phyloP scores from a whole-genome alignment of 768 basidiomycete genomes.

The Arthromyces matolae region DNA sequence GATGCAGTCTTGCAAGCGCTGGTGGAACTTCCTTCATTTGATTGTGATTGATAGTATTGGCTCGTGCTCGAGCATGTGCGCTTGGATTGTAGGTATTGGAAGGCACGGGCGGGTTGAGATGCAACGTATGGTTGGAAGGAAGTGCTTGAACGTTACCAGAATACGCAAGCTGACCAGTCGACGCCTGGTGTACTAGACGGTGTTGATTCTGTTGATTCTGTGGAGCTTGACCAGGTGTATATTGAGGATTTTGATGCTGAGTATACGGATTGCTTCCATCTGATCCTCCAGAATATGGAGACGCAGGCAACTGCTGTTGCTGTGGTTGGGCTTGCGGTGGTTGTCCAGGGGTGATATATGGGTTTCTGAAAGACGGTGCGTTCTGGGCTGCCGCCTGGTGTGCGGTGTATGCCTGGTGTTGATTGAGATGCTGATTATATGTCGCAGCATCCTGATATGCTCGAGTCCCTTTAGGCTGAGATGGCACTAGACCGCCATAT shows the following conservation, averaged over 20 bases:
- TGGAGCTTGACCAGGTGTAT: constrained; percentile 32
- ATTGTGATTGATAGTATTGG: constrained; percentile 90
- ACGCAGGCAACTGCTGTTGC: constrained; percentile 26
- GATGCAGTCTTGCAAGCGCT: constrained; percentile 83
- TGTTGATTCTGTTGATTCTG: constrained; percentile 33
- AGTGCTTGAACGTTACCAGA: constrained; percentile 33
- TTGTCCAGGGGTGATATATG: constrained; percentile 62
- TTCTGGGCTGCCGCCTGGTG: constrained; percentile 77
- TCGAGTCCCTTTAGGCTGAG: constrained; percentile 80
- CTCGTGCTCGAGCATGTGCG: constrained; percentile 65
- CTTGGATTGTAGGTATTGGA: constrained; percentile 68
- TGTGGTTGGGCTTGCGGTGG: constrained; percentile 34
- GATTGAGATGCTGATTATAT: constrained; percentile 92
- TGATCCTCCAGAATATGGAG: constrained; percentile 29
- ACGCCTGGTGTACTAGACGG: constrained; percentile 45
- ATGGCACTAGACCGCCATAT: constrained; percentile 89
- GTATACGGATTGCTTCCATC: constrained; percentile 29
- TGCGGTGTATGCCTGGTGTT: constrained; percentile 91
- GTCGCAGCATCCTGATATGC: constrained; percentile 89
- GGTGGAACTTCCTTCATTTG: constrained; percentile 91
- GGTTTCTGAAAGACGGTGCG: constrained; percentile 72
- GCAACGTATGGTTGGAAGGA: constrained; percentile 28
- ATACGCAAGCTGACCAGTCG: constrained; percentile 42
- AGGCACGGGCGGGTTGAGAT: constrained; percentile 51
- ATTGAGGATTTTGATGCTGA: constrained; percentile 33